Conservation (phyloP, 2,329 filamentous ascomycete species). For the Blumeria hordei region DNA sequence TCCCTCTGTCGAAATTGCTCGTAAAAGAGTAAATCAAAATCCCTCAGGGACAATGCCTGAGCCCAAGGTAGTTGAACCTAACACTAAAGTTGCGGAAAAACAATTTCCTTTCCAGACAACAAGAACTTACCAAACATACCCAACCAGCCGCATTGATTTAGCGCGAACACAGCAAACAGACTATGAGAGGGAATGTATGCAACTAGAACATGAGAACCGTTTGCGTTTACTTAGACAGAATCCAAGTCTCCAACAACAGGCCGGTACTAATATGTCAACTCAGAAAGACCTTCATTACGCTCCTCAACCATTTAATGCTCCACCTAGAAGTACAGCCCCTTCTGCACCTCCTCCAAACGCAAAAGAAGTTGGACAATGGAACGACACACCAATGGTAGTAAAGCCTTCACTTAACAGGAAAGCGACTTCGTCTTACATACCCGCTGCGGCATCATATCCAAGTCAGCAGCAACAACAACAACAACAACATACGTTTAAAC, state of each 20-base stretch:
- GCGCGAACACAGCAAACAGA: no score
- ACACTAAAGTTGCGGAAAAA: no score
- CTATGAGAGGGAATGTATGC: conserved; percentile 3
- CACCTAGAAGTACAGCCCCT: conserved; percentile 39
- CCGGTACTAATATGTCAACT: conserved; percentile 2
- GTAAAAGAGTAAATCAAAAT: conserved; percentile 64
- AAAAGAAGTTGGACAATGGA: conserved; percentile 65
- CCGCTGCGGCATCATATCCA: conserved; percentile 24
- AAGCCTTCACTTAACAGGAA: conserved; percentile 47
- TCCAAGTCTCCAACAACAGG: conserved; percentile 13
- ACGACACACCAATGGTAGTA: conserved; percentile 72
- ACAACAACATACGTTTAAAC: conserved; percentile 16
- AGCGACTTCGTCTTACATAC: conserved; percentile 48
- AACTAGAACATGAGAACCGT: conserved; percentile 11
- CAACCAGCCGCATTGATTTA: no score
- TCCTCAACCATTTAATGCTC: conserved; percentile 20
- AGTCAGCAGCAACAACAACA: conserved; percentile 30
- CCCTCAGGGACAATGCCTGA: conserved; percentile 18
- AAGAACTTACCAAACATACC: no score
- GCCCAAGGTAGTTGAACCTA: no score
- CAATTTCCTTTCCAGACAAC: no score
- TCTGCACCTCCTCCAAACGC: conserved; percentile 49
- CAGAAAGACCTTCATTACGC: conserved; percentile 10
- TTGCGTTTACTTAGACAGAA: not conserved
- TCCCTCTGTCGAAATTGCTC: conserved; percentile 65